These are phyloP conservation scores for Penicillium goetzii DNA, from an alignment of 495 filamentous ascomycete species.

Conservation along the genomic window DNA sequence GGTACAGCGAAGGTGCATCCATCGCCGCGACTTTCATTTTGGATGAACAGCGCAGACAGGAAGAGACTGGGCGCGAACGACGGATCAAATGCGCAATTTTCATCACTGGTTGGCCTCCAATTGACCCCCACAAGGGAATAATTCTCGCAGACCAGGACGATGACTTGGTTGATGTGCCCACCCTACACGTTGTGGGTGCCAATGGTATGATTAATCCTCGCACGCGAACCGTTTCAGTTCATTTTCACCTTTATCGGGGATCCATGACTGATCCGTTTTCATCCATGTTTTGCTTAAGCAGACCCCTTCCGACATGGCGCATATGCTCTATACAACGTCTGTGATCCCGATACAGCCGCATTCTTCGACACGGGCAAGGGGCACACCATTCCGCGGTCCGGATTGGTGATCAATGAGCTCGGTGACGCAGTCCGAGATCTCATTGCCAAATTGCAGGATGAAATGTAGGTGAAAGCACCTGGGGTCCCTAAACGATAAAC, in stretches of 20 bases:
- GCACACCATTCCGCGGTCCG: slow-evolving; percentile 59
- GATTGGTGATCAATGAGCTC: slow-evolving; percentile 31
- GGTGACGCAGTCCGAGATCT: slow-evolving; percentile 32
- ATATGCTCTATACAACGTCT: slow-evolving; percentile 60
- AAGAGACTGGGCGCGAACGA: slow-evolving; percentile 41
- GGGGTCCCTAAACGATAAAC: background rate
- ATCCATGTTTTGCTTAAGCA: slow-evolving; percentile 9
- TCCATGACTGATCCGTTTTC: background rate
- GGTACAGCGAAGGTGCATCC: slow-evolving; percentile 64
- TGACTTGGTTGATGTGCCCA: slow-evolving; percentile 51
- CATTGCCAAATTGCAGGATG: slow-evolving; percentile 12
- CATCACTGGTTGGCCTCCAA: slow-evolving; percentile 58
- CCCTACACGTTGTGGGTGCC: slow-evolving; percentile 60
- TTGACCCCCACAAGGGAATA: slow-evolving; percentile 48
- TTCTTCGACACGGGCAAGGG: slow-evolving; percentile 62
- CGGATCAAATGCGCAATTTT: slow-evolving; percentile 60
- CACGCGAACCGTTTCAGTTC: background rate
- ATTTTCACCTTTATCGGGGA: background rate
- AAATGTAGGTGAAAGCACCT: background rate
- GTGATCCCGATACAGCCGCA: slow-evolving; percentile 49
- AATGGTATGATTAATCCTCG: slow-evolving; percentile 52
- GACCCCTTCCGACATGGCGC: slow-evolving; percentile 58
- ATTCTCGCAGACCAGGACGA: slow-evolving; percentile 54
- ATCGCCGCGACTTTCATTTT: slow-evolving; percentile 57
- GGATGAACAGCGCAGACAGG: slow-evolving; percentile 46